Percentiles rank a stretch among this genome's conserved stretches.
Evolutionary conservation across 306 rosid species (phyloP).

Genomic region (Hippophae gyantsensis): DNA sequence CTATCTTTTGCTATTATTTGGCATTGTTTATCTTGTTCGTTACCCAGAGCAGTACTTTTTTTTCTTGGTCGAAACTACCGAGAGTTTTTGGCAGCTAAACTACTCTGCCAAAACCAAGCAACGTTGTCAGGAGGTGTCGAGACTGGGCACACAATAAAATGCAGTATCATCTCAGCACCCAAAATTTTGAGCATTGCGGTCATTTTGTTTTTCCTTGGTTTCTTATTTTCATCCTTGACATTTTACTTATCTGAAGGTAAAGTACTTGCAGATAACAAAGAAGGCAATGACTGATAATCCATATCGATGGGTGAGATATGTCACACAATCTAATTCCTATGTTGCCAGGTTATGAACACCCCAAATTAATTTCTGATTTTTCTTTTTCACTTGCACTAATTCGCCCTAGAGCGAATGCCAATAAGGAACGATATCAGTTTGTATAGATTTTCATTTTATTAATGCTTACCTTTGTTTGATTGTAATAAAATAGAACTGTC

Average conservation of each 20-base stretch:
- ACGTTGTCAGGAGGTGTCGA: no score
- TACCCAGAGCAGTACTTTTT: no score
- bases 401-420: constrained; percentile 1
- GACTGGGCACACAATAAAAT: no score
- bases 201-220: not conserved
- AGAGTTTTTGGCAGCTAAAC: no score
- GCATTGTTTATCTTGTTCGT: no score
- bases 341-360: constrained; percentile 60
- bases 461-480: not conserved
- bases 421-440: no score
- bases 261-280: constrained; percentile 84
- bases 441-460: not conserved
- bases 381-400: constrained; percentile 9
- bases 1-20: no score
- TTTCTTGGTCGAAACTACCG: no score
- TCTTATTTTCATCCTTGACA: not conserved
- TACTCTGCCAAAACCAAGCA: no score
- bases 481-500: not conserved
- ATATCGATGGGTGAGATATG: constrained; percentile 92
- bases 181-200: no score
- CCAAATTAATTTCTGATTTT: constrained; percentile 11
- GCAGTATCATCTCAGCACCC: no score
- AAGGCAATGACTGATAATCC: constrained; percentile 54
- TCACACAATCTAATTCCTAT: constrained; percentile 76
- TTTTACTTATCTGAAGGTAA: constrained; percentile 53